Conservation (phyloP, 495 filamentous ascomycete genomes). For the Talaromyces nanjingensis region DNA sequence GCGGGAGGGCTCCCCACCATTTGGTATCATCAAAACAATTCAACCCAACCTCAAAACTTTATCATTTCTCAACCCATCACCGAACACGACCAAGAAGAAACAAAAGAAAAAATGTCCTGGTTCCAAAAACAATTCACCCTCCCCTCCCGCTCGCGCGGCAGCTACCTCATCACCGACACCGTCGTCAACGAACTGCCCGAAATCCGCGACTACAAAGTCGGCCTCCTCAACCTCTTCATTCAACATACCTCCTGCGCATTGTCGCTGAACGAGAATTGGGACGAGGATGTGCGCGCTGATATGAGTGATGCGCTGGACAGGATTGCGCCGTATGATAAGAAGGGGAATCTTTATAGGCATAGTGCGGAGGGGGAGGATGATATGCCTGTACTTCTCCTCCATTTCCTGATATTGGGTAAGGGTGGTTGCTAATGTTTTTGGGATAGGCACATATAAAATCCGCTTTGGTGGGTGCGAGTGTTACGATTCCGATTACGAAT, state of each 20-base stretch:
- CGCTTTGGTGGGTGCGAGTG: constrained; percentile 76
- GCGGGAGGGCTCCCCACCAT: constrained; percentile 1
- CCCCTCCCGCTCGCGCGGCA: constrained; percentile 65
- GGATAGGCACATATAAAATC: constrained; percentile 82
- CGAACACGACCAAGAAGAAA: constrained; percentile 3
- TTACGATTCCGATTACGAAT: constrained; percentile 83
- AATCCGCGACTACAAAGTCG: constrained; percentile 71
- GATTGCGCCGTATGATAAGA: constrained; percentile 70
- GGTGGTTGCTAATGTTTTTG: constrained; percentile 1
- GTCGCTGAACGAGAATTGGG: constrained; percentile 93
- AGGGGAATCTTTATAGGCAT: constrained; percentile 76
- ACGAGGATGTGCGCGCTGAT: constrained; percentile 68
- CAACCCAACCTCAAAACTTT: neutral
- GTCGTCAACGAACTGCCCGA: constrained; percentile 65
- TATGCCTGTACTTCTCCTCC: constrained; percentile 58
- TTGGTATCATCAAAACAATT: neutral
- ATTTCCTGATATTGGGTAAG: neutral
- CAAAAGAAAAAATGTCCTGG: constrained; percentile 53
- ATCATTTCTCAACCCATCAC: neutral
- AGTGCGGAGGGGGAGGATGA: constrained; percentile 83
- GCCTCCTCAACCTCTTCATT: constrained; percentile 80
- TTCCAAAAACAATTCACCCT: constrained; percentile 74
- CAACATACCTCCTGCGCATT: constrained; percentile 88
- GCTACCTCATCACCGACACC: constrained; percentile 79
- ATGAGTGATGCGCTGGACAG: constrained; percentile 93